Base-by-base conservation (phyloP, 208 protist species). In the Acanthamoeba lugdunensis region DNA sequence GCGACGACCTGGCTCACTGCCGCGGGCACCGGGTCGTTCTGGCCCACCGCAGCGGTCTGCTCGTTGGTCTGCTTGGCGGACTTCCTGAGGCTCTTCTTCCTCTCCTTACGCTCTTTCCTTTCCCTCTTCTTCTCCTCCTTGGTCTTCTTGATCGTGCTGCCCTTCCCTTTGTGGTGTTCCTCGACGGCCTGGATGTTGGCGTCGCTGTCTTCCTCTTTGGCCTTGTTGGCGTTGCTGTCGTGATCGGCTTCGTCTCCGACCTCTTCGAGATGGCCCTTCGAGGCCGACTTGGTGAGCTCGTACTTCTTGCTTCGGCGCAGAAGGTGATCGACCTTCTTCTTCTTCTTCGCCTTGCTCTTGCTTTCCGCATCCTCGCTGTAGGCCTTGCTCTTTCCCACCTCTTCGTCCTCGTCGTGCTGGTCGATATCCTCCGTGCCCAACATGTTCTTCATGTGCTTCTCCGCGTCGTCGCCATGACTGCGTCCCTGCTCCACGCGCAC, bases 251-350 rank as follows among this genome's bases (percentile, higher is more conserved):
- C 50, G 79, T 6, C 37, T 18, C 61, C n/a, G 21, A 5, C 23
- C 45, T 7, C 77, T 0, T 81, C 25, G 50, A 87, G 45, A 14
- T 63, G 7, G 1, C 79, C 50, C 28, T 50, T 61, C 28, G 79
- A 63, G 2, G 41, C 79, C 11, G 79, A 54, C n/a, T 54, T 87
- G 79, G 79, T 87, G 52, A 81, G 73, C 21, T 45, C 73, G 79
- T 87, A 87, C 48, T 87, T 87, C 79, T 25, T 63, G 79, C 50
- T 87, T 0, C 79, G 79, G n/a, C 25, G 41, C 79, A 87, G 25
- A 1, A 87, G 79, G 50, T 87, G 79, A 1, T 87, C 50, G 11
- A 54, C 50, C 48, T 87, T 87, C 2, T 63, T 87, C 79, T 63
- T 87, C 16, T 41, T 81, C 73, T 50, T 81, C 8, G 6, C 37